Conservation (phyloP, 345 rosid species). For the Citrus sp. region DNA sequence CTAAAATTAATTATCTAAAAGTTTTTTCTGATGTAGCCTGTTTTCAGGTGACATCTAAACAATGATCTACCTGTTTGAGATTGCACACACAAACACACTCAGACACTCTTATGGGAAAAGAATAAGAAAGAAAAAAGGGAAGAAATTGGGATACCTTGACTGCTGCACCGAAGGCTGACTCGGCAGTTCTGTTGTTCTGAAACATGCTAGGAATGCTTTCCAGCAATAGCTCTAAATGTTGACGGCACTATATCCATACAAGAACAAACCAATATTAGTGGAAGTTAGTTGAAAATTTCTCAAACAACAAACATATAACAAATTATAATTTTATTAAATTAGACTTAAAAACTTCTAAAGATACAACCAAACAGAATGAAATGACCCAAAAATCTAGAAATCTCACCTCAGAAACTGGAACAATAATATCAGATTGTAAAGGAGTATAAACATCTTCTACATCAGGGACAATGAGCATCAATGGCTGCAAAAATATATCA, state of each 20-base stretch:
- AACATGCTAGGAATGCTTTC: slow-evolving; percentile 97
- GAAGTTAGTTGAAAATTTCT: background rate
- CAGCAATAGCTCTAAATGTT: slow-evolving; percentile 86
- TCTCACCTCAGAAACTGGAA: slow-evolving; percentile 87
- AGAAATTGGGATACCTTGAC: slow-evolving; percentile 57
- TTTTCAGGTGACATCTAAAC: background rate
- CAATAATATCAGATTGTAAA: slow-evolving; percentile 82
- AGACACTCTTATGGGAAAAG: background rate
- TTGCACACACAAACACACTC: background rate
- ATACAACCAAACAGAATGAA: slow-evolving; percentile 6
- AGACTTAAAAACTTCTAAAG: slow-evolving; percentile 2
- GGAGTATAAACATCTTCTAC: slow-evolving; percentile 98
- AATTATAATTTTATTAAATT: background rate
- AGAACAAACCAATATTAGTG: slow-evolving; percentile 10
- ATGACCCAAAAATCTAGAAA: background rate
- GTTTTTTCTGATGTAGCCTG: background rate
- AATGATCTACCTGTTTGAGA: background rate
- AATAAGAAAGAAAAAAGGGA: background rate
- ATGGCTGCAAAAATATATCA: slow-evolving; percentile 56
- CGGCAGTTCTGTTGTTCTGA: slow-evolving; percentile 76
- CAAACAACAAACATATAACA: slow-evolving; percentile 1
- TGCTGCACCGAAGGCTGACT: slow-evolving; percentile 99
- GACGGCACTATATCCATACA: slow-evolving; percentile 68
- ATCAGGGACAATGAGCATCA: slow-evolving; percentile 99
- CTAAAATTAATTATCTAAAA: background rate